These are phyloP conservation scores for Ophidiomyces ophidiicola DNA, from an alignment of 2,329 filamentous ascomycete genomes.

Conservation along the genomic window DNA sequence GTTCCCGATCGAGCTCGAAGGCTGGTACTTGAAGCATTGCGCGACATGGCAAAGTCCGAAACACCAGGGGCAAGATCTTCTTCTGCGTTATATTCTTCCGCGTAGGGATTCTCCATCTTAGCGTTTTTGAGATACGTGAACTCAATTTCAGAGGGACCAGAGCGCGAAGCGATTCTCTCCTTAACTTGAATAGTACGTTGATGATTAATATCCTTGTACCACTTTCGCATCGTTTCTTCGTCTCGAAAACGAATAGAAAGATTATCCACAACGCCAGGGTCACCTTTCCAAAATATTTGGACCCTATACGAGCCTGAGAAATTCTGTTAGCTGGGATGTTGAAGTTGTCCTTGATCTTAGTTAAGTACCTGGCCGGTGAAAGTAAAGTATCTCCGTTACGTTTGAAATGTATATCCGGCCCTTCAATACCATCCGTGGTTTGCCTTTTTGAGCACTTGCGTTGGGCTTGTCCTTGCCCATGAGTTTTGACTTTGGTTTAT, in stretches of 20 bases:
- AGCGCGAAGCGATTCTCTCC: conserved; percentile 40
- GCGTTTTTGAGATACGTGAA: conserved; percentile 69
- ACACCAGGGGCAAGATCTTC: conserved; percentile 35
- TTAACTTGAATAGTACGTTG: conserved; percentile 53
- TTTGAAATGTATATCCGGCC: conserved; percentile 99
- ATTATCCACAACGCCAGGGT: conserved; percentile 81
- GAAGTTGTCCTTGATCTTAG: not conserved
- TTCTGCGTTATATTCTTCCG: conserved; percentile 46
- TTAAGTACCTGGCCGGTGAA: conserved; percentile 71
- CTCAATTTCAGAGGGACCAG: conserved; percentile 51
- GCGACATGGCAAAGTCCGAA: conserved; percentile 44
- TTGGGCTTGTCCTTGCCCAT: conserved; percentile 57
- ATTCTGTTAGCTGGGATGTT: too few relatives aligned
- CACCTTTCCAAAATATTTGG: conserved; percentile 95
- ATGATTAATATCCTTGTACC: conserved; percentile 65
- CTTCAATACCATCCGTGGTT: conserved; percentile 72
- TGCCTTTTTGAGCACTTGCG: conserved; percentile 56
- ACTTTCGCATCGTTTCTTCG: conserved; percentile 87
- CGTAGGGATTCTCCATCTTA: conserved; percentile 71
- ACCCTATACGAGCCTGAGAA: conserved; percentile 88
- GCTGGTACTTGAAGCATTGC: conserved; percentile 63
- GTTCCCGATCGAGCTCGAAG: conserved; percentile 66
- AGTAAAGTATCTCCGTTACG: conserved; percentile 82
- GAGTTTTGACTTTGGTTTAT: conserved; percentile 60
- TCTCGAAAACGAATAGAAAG: conserved; percentile 89